These are phyloP conservation scores for Diaporthe sp. DNA, from an alignment of 2,329 filamentous ascomycete species.

Conservation along the genomic window DNA sequence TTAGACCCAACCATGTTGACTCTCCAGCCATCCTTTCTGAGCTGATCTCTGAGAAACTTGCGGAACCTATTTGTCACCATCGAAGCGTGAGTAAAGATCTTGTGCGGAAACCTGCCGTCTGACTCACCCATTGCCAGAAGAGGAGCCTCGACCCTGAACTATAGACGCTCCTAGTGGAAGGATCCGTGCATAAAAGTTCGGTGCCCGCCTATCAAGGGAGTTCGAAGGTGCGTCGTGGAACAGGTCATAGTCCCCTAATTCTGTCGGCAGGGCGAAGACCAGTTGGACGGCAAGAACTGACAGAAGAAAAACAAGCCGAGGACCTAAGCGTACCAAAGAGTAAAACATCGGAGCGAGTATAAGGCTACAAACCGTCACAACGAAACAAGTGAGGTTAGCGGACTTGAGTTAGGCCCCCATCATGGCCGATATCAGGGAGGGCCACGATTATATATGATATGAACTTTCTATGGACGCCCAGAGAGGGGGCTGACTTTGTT, in stretches of 20 bases:
- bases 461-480: neutral
- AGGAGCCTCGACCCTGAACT: neutral
- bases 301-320: neutral
- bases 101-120: neutral
- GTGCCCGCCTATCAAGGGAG: neutral
- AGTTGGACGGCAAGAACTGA: neutral
- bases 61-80: slow-evolving; percentile 41
- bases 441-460: neutral
- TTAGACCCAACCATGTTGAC: slow-evolving; percentile 49
- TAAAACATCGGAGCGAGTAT: neutral
- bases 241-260: neutral
- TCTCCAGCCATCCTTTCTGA: slow-evolving; percentile 45
- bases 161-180: slow-evolving; percentile 18
- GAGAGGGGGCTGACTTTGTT: neutral
- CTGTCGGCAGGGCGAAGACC: neutral
- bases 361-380: neutral
- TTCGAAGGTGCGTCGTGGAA: neutral
- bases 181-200: slow-evolving; percentile 8
- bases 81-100: neutral
- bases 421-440: neutral
- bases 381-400: neutral
- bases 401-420: no score
- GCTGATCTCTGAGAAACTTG: slow-evolving; percentile 43
- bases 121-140: slow-evolving; percentile 10
- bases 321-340: neutral